Conservation (phyloP, 306 rosid species). For the Begonia peltatifolia region DNA sequence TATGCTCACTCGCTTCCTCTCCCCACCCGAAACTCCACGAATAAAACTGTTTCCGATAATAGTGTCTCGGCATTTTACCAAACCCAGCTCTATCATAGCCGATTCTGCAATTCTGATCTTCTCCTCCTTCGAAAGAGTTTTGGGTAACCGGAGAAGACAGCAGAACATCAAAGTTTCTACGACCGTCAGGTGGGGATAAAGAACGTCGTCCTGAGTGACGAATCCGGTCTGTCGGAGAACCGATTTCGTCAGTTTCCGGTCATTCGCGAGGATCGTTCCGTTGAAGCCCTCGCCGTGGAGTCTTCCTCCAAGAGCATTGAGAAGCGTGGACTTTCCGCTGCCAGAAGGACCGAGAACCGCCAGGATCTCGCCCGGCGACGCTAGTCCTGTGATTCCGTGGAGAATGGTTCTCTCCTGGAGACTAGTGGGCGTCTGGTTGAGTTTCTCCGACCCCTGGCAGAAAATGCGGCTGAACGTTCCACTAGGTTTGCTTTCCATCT, state of each 20-base stretch:
- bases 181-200: constrained; percentile 74
- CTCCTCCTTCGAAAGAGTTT: constrained; percentile 11
- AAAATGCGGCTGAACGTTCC: constrained; percentile 21
- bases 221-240: constrained; percentile 57
- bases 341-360: constrained; percentile 86
- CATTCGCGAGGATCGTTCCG: constrained; percentile 58
- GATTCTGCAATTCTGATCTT: constrained; percentile 47
- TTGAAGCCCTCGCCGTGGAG: constrained; percentile 39
- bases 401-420: constrained; percentile 40
- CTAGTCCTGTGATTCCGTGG: constrained; percentile 60
- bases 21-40: constrained; percentile 85
- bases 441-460: neutral
- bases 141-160: constrained; percentile 66
- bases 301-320: constrained; percentile 59
- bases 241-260: constrained; percentile 21
- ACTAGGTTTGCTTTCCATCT: constrained; percentile 25
- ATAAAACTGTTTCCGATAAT: constrained; percentile 66
- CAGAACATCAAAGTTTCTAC: constrained; percentile 67
- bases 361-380: constrained; percentile 63
- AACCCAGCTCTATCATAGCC: constrained; percentile 48
- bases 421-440: constrained; percentile 5
- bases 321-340: constrained; percentile 79
- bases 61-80: constrained; percentile 58
- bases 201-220: constrained; percentile 71
- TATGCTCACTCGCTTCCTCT: constrained; percentile 74